Conservation (phyloP, 805 yeast genomes). For the Kurtzmaniella cleridarum region DNA sequence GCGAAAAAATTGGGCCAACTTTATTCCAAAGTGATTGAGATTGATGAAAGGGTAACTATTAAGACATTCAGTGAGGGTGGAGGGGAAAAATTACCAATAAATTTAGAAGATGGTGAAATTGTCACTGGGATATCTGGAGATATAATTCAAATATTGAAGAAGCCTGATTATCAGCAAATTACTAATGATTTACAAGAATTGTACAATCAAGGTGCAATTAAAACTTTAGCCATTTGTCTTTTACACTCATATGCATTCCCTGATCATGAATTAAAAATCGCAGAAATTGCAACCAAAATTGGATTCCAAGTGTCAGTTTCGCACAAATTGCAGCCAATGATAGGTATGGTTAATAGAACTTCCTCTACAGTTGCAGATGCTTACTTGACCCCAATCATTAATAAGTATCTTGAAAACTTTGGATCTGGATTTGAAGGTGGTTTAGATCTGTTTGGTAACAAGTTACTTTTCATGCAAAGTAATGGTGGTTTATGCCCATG, state of each 20-base stretch:
- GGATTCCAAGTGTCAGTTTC: constrained; percentile 38
- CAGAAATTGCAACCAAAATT: constrained; percentile 26
- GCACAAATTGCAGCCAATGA: constrained; percentile 39
- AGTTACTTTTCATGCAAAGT: constrained; percentile 87
- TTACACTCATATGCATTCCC: constrained; percentile 39
- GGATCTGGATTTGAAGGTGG: constrained; percentile 40
- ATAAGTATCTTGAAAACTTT: constrained; percentile 28
- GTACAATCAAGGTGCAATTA: constrained; percentile 17
- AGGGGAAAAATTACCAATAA: constrained; percentile 15
- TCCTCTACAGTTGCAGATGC: constrained; percentile 43
- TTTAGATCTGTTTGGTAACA: constrained; percentile 38
- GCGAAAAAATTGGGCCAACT: constrained; percentile 67
- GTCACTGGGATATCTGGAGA: constrained; percentile 34
- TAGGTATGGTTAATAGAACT: constrained; percentile 36
- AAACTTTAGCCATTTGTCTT: constrained; percentile 32
- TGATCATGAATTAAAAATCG: constrained; percentile 30
- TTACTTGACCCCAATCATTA: constrained; percentile 35
- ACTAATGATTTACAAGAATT: constrained; percentile 19
- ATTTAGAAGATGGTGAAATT: constrained; percentile 21
- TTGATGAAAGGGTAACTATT: constrained; percentile 86
- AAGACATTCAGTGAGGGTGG: constrained; percentile 75
- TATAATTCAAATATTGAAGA: constrained; percentile 22
- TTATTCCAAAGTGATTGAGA: constrained; percentile 71
- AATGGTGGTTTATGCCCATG: constrained; percentile 94
- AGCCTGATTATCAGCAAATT: constrained; percentile 23